A percentile compares a stretch with the other conserved stretches of the same genome.
Evolutionary conservation across 345 rosid genomes (phyloP).

Genomic region (Iberis pinnata): DNA sequence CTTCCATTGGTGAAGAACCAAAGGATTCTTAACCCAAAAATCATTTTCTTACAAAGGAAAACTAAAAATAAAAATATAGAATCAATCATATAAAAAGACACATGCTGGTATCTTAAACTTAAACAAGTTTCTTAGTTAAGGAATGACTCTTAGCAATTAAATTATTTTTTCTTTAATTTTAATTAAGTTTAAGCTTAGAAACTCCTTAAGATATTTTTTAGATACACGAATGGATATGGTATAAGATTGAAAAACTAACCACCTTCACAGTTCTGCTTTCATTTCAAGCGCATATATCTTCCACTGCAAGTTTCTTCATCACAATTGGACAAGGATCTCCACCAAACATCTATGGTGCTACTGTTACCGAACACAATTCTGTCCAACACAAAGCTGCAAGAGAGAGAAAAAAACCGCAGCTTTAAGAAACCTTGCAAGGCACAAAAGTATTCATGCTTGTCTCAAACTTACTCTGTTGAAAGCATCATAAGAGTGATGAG

Average conservation of each 20-base stretch:
- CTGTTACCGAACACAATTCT: constrained; percentile 82
- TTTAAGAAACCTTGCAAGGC: background rate
- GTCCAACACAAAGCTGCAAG: constrained; percentile 85
- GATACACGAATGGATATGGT: too few relatives aligned
- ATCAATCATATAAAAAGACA: too few relatives aligned
- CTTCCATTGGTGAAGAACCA: too few relatives aligned
- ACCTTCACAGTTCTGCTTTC: constrained; percentile 28
- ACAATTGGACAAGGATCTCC: constrained; percentile 89
- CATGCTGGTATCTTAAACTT: too few relatives aligned
- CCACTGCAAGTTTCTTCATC: constrained; percentile 92
- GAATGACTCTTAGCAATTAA: too few relatives aligned
- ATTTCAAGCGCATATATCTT: constrained; percentile 68
- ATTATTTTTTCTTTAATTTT: too few relatives aligned
- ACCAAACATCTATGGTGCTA: constrained; percentile 89
- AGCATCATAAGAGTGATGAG: constrained; percentile 85
- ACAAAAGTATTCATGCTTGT: background rate
- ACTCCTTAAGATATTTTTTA: too few relatives aligned
- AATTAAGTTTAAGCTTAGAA: too few relatives aligned
- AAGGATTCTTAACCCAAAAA: too few relatives aligned
- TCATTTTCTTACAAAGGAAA: too few relatives aligned
- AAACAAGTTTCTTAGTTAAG: too few relatives aligned
- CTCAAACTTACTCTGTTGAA: constrained; percentile 58
- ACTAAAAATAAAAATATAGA: too few relatives aligned
- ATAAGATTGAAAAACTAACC: constrained; percentile 18
- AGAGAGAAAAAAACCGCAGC: constrained; percentile 4